Evolutionary conservation across 768 basidiomycete species (phyloP).

Genomic region (Leccinum obscurum): DNA sequence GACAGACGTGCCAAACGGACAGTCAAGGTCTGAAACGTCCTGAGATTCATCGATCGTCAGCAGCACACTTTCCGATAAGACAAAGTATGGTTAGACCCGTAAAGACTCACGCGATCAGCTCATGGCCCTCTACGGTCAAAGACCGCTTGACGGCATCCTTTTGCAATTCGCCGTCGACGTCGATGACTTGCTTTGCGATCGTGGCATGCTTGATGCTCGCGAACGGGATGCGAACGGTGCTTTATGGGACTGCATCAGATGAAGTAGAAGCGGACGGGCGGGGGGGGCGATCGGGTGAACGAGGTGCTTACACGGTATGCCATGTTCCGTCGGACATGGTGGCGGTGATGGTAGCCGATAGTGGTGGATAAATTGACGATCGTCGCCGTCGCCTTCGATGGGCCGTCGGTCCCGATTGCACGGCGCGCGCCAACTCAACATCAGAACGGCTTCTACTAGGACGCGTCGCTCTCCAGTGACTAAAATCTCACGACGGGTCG

Average conservation of each 20-base stretch:
- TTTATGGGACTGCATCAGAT: conserved; percentile 23
- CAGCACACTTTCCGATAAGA: not conserved
- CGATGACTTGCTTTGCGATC: conserved; percentile 81
- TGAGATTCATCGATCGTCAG: conserved; percentile 28
- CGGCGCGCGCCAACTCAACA: not conserved
- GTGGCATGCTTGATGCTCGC: conserved; percentile 68
- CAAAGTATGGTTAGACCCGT: not conserved
- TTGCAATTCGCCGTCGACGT: conserved; percentile 86
- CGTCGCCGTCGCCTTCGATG: not conserved
- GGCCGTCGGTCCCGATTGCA: not conserved
- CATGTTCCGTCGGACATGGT: conserved; percentile 38
- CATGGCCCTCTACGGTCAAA: conserved; percentile 64
- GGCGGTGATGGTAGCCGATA: not conserved
- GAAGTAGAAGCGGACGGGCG: not conserved
- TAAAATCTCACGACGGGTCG: too few relatives aligned
- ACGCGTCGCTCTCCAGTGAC: not conserved
- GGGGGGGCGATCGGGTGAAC: not conserved
- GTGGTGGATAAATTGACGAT: conserved; percentile 1
- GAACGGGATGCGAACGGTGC: conserved; percentile 79
- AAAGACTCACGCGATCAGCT: conserved; percentile 70
- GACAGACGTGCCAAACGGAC: conserved; percentile 83
- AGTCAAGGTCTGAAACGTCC: conserved; percentile 76
- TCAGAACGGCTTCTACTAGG: not conserved
- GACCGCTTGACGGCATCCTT: conserved; percentile 74
- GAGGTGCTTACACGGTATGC: conserved; percentile 53